phyloP scores from a whole-genome alignment of 78 protist genomes.

The Capsaspora owczarzaki region DNA sequence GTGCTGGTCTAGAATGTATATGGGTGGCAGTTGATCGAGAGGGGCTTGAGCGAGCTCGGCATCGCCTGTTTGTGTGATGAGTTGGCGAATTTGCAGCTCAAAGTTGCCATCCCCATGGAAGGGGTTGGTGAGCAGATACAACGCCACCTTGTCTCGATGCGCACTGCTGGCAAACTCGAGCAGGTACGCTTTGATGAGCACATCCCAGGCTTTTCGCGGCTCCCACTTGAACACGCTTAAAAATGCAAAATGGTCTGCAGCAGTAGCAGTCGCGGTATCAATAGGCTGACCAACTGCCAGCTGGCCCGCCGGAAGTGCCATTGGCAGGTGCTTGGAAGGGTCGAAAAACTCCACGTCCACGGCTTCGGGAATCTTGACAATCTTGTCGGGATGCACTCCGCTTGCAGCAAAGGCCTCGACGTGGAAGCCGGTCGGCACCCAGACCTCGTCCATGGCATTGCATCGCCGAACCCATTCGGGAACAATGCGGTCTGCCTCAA shows the following conservation, averaged over 20 bases:
- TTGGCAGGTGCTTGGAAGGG: background rate
- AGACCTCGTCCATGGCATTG: background rate
- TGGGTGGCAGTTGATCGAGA: background rate
- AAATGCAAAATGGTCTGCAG: background rate
- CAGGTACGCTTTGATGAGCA: background rate
- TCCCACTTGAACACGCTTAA: constrained; percentile 26
- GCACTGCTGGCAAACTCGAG: background rate
- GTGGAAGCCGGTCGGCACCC: constrained; percentile 7
- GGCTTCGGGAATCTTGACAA: background rate
- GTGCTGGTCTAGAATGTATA: background rate
- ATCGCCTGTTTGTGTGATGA: background rate
- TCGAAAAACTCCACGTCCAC: background rate
- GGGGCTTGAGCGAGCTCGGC: too few relatives aligned
- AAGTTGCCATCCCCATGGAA: background rate
- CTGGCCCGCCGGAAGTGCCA: background rate
- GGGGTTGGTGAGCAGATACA: constrained; percentile 13
- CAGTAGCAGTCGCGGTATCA: background rate
- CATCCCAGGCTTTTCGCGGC: constrained; percentile 25
- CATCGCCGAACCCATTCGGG: background rate
- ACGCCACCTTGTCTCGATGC: background rate
- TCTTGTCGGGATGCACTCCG: background rate
- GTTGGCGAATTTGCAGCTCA: background rate
- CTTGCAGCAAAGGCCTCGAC: background rate
- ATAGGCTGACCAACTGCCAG: background rate
- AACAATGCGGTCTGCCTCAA: constrained; percentile 20